Percentiles rank a stretch among this genome's conserved stretches.
phyloP scores from a whole-genome alignment of 148 eudicot genomes.

The Tetragonia tetragonoides region DNA sequence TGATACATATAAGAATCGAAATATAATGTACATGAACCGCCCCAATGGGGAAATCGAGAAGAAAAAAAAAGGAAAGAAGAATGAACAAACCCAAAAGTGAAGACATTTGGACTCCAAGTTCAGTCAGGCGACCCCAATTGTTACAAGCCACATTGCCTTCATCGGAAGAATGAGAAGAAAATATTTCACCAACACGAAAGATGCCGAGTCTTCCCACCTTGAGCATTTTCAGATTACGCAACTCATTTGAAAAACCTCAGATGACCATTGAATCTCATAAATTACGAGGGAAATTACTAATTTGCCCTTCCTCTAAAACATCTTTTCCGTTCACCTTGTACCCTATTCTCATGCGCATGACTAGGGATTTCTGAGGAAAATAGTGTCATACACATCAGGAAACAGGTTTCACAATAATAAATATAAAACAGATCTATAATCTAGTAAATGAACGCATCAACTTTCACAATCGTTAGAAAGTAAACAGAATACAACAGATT shows the following conservation, averaged over 20 bases:
- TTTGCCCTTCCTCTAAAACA: slow-evolving; percentile 84
- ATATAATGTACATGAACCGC: slow-evolving; percentile 48
- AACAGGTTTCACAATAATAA: not conserved
- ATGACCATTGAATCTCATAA: slow-evolving; percentile 38
- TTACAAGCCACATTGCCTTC: slow-evolving; percentile 20
- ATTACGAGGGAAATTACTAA: slow-evolving; percentile 78
- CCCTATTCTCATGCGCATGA: slow-evolving; percentile 82
- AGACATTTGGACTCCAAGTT: slow-evolving; percentile 5
- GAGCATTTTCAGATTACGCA: slow-evolving; percentile 24
- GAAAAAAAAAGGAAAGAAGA: slow-evolving; percentile 18
- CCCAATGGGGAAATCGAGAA: slow-evolving; percentile 5
- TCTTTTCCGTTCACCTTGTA: slow-evolving; percentile 75
- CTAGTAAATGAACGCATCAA: not conserved
- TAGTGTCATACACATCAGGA: slow-evolving; percentile 9
- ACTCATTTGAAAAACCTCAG: slow-evolving; percentile 14
- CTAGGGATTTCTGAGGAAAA: slow-evolving; percentile 72
- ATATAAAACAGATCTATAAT: not conserved
- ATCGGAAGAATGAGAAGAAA: slow-evolving; percentile 13
- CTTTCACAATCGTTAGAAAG: not conserved
- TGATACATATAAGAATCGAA: slow-evolving; percentile 21
- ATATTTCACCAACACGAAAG: slow-evolving; percentile 17
- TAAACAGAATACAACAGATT: not conserved
- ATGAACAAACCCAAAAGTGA: slow-evolving; percentile 29
- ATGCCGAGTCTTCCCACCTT: slow-evolving; percentile 23
- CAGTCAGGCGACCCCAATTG: not conserved